Conservation (phyloP, 768 basidiomycete species). For the Suillus ampliporus region DNA sequence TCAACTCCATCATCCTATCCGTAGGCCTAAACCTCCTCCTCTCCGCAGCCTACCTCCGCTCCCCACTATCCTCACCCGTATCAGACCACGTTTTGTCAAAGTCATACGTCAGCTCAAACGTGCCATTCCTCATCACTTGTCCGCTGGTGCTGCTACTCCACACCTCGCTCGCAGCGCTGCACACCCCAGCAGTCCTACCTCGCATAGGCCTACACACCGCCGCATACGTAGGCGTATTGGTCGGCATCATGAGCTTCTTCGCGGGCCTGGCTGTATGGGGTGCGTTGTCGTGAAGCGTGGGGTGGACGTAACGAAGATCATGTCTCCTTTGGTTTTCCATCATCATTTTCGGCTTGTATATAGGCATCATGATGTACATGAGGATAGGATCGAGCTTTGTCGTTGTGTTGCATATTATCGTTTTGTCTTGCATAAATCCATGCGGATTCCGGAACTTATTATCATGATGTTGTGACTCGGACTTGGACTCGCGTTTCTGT, state of each 20-base stretch:
- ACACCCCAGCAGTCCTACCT: slow-evolving; percentile 70
- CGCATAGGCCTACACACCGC: slow-evolving; percentile 77
- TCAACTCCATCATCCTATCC: slow-evolving; percentile 74
- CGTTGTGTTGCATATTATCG: not conserved
- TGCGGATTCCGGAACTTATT: no score
- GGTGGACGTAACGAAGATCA: not conserved
- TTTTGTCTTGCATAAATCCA: no score
- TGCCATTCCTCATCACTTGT: slow-evolving; percentile 45
- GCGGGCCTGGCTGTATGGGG: slow-evolving; percentile 77
- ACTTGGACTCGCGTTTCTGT: no score
- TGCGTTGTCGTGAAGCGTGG: slow-evolving; percentile 50
- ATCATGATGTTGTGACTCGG: no score
- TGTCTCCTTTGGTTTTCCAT: no score
- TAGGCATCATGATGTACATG: not conserved
- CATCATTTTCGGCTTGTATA: no score
- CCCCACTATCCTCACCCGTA: slow-evolving; percentile 46
- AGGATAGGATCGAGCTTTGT: not conserved
- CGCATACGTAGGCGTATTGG: slow-evolving; percentile 70
- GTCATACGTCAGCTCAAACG: slow-evolving; percentile 33
- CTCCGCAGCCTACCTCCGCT: slow-evolving; percentile 64
- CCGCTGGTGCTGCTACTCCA: slow-evolving; percentile 55
- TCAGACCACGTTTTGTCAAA: slow-evolving; percentile 21
- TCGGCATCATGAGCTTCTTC: slow-evolving; percentile 73
- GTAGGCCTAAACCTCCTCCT: slow-evolving; percentile 61
- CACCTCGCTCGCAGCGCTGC: slow-evolving; percentile 61